Evolutionary conservation across 768 basidiomycete genomes (phyloP), one percentile per base, ranked within the genome.

Genomic region (Leccinellum albellum): DNA sequence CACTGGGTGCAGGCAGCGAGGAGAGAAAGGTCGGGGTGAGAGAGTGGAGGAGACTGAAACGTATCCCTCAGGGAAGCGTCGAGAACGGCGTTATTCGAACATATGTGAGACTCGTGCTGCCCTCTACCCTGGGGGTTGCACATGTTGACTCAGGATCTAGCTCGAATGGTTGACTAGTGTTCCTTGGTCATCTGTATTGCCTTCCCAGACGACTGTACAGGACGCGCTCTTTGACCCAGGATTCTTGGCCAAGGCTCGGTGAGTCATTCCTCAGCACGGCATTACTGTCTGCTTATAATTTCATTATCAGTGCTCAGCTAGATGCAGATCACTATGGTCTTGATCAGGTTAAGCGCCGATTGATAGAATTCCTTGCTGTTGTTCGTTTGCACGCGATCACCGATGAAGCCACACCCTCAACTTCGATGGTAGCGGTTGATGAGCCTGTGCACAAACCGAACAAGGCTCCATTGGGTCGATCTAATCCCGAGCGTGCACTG

Each of bases 271-370:
- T 15, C 46, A 23, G 4, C 23, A 17, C 12, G 33, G 10, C 21
- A 15, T 49, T 12, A n/a, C 26, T 12, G 14, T 23, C 0, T 33
- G 7, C 53, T 61, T 12, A 60, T 14, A 1, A 20, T 21, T 49
- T 1, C 0, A 31, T 23, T 31, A 15, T 17, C 47, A 73, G 72
- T 23, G 76, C 76, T 21, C 92, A 91, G 67, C 83, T 98, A 9
- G 94, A 98, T 63, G 79, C 84, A 13, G 94, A 96, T 58, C 94
- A 98, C 70, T 96, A 87, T 64, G 95, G 95, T 1, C 77, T 98
- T 17, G 91, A 94, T 56, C 91, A 90, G 70, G 88, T 98, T 70
- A 98, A 97, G 79, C 87, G 90, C 61, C 80, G 94, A 10, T 72
- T 96, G 3, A 89, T 96, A 47, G 95, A 97, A 66, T 97, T 93